Conservation (phyloP, 2,329 filamentous ascomycete genomes). For the Colletotrichum echinochloae region DNA sequence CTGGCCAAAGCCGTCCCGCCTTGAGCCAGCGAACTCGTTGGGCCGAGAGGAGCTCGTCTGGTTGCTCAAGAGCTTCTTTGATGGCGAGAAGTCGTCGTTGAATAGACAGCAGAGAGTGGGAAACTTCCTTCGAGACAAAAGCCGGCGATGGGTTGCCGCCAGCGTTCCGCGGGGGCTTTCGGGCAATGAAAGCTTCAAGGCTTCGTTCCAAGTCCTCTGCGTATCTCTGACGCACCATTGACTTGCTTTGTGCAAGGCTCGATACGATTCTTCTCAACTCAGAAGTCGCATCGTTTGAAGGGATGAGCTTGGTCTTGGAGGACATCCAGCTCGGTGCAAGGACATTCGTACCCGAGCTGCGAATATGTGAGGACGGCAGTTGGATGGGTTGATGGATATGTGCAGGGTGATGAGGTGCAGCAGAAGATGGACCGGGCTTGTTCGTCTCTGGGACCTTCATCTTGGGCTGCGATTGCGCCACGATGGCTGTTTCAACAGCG, state of each 20-base stretch:
- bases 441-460: not conserved
- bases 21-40: constrained; percentile 55
- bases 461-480: too few species aligned
- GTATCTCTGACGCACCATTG: constrained; percentile 53
- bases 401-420: constrained; percentile 10
- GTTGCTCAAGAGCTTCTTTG: constrained; percentile 1
- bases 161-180: constrained; percentile 12
- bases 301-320: constrained; percentile 13
- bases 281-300: constrained; percentile 19
- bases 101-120: not conserved
- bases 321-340: constrained; percentile 38
- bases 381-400: constrained; percentile 22
- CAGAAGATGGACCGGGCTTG: not conserved
- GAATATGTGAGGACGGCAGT: not conserved
- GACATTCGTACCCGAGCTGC: constrained; percentile 31
- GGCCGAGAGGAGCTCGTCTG: constrained; percentile 5
- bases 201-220: constrained; percentile 47
- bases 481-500: constrained; percentile 15
- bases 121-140: constrained; percentile 13
- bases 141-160: not conserved
- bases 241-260: constrained; percentile 46
- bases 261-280: constrained; percentile 49
- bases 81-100: constrained; percentile 20
- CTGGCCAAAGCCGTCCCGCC: constrained; percentile 58
- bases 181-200: constrained; percentile 45